phyloP scores from a whole-genome alignment of 208 protist species.

The Trypanosoma caninum region DNA sequence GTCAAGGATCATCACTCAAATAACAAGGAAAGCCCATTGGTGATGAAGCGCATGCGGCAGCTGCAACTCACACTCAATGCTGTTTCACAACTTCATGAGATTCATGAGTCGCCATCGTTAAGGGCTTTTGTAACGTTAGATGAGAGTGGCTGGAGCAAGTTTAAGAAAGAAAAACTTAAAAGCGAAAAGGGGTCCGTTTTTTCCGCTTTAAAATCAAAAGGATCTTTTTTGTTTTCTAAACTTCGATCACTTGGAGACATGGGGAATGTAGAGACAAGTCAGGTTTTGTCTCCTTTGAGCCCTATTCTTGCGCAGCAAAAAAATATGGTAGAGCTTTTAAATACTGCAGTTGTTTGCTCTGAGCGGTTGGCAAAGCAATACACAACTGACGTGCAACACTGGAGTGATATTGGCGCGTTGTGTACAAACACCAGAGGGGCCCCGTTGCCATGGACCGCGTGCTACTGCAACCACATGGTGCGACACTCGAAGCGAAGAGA shows the following conservation, averaged over 20 bases:
- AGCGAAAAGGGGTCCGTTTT: constrained; percentile 17
- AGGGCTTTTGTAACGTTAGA: constrained; percentile 31
- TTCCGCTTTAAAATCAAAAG: constrained; percentile 11
- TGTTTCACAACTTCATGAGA: constrained; percentile 16
- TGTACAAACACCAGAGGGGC: neutral
- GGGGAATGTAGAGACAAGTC: neutral
- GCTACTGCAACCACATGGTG: constrained; percentile 20
- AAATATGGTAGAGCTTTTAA: constrained; percentile 11
- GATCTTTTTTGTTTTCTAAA: constrained; percentile 16
- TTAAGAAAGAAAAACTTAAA: constrained; percentile 5
- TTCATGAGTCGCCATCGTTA: constrained; percentile 25
- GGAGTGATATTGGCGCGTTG: constrained; percentile 16
- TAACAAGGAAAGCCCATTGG: constrained; percentile 14
- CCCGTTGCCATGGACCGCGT: constrained; percentile 18
- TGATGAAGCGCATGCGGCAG: constrained; percentile 22
- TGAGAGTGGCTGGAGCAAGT: constrained; percentile 21
- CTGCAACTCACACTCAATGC: constrained; percentile 29
- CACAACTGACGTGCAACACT: neutral
- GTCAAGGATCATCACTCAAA: neutral
- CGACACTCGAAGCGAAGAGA: neutral
- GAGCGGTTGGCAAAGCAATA: constrained; percentile 10
- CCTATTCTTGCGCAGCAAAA: constrained; percentile 9
- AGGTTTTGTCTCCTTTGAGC: constrained; percentile 9
- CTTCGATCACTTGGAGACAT: constrained; percentile 1
- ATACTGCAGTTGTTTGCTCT: constrained; percentile 3